phyloP scores from a whole-genome alignment of 2,329 filamentous ascomycete species.

The Hortaea sp. region DNA sequence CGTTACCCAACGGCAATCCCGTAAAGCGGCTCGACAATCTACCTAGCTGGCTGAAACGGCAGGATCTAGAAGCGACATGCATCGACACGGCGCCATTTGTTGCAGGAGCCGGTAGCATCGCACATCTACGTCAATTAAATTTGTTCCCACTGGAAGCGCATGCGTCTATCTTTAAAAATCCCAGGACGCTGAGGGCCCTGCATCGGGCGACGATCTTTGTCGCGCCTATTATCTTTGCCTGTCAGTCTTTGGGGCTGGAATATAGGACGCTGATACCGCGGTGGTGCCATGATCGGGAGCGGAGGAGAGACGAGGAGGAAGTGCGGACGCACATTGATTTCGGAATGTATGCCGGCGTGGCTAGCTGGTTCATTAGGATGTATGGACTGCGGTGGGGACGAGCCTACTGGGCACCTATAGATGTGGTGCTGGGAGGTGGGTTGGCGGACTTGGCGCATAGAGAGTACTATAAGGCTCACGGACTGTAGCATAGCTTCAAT shows the following conservation, averaged over 20 bases:
- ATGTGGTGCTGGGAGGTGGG: slow-evolving; percentile 21
- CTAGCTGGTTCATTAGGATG: slow-evolving; percentile 14
- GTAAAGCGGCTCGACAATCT: slow-evolving; percentile 13
- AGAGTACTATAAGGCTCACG: slow-evolving; percentile 24
- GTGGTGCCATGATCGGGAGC: slow-evolving; percentile 21
- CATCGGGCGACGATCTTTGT: slow-evolving; percentile 16
- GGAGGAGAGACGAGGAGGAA: slow-evolving; percentile 20
- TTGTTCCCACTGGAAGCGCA: slow-evolving; percentile 19
- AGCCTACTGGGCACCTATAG: slow-evolving; percentile 19
- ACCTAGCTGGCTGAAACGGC: slow-evolving; percentile 12
- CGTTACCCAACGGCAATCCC: slow-evolving; percentile 12
- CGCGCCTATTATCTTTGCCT: slow-evolving; percentile 13
- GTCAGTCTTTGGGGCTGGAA: slow-evolving; percentile 16
- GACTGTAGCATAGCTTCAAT: background rate
- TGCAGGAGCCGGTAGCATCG: slow-evolving; percentile 14
- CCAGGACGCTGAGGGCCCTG: slow-evolving; percentile 18
- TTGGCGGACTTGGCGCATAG: slow-evolving; percentile 22
- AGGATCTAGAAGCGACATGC: slow-evolving; percentile 19
- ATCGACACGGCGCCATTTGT: slow-evolving; percentile 23
- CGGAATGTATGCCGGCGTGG: slow-evolving; percentile 19
- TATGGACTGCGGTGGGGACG: slow-evolving; percentile 13
- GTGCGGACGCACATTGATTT: slow-evolving; percentile 21
- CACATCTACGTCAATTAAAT: slow-evolving; percentile 18
- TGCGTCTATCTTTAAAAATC: slow-evolving; percentile 19
- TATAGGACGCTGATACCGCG: slow-evolving; percentile 21